Conservation (phyloP, 257 asterid species). For the Capsicum chinense region DNA sequence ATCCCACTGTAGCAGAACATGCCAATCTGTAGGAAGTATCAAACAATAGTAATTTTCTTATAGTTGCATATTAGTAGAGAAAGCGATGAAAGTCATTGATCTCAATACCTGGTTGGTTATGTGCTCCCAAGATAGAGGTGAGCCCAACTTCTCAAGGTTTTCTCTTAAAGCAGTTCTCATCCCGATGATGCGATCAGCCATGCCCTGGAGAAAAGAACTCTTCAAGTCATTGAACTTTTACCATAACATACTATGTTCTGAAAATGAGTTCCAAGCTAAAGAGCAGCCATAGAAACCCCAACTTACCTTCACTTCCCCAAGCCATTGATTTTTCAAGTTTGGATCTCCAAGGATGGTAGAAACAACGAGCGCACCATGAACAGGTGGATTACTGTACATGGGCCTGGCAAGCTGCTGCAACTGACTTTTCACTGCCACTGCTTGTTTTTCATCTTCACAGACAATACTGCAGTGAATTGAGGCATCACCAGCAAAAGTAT, state of each 20-base stretch:
- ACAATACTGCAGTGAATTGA: conserved; percentile 61
- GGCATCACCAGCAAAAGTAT: conserved; percentile 22
- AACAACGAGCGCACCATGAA: conserved; percentile 87
- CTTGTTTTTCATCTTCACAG: conserved; percentile 93
- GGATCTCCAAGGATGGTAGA: conserved; percentile 87
- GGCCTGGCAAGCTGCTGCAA: conserved; percentile 97
- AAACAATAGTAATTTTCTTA: background rate
- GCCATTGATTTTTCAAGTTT: conserved; percentile 80
- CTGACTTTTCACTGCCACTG: conserved; percentile 95
- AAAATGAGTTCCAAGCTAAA: conserved; percentile 8
- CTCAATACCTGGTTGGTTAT: conserved; percentile 85
- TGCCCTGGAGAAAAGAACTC: conserved; percentile 56
- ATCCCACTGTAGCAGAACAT: conserved; percentile 98
- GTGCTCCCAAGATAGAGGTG: conserved; percentile 93
- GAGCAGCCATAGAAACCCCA: background rate
- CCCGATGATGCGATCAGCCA: conserved; percentile 98
- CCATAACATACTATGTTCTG: background rate
- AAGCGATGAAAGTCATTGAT: background rate
- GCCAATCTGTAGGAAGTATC: conserved; percentile 65
- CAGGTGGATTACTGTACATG: conserved; percentile 98
- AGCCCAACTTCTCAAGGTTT: conserved; percentile 86
- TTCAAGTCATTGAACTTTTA: background rate
- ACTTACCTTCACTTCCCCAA: conserved; percentile 88
- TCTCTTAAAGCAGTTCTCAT: conserved; percentile 80
- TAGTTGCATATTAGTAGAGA: background rate